phyloP scores from a whole-genome alignment of 768 basidiomycete genomes.

The Rhizopogon salebrosus region DNA sequence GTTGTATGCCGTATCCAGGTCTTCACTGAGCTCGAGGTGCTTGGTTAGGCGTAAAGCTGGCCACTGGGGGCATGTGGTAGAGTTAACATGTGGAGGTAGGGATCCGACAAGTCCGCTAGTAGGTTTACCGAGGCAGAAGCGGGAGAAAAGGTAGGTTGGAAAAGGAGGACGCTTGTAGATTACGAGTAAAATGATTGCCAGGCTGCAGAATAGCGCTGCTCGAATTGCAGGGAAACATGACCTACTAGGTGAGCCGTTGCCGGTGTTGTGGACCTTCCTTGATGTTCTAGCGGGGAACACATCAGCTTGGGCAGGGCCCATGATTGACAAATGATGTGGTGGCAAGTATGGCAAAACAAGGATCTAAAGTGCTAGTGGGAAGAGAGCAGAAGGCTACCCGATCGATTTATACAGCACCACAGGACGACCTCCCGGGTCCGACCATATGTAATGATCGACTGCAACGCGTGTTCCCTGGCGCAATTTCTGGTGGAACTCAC shows the following conservation, averaged over 20 bases:
- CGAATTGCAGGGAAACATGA: not conserved
- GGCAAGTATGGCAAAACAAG: too few relatives aligned
- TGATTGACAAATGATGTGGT: not conserved
- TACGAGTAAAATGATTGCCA: not conserved
- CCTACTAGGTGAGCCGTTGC: not conserved
- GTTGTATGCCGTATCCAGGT: conserved; percentile 22
- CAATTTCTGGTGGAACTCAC: too few relatives aligned
- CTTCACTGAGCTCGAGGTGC: conserved; percentile 21
- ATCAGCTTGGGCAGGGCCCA: not conserved
- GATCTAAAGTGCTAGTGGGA: too few relatives aligned
- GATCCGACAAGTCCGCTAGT: not conserved
- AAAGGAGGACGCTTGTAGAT: not conserved
- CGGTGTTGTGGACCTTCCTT: not conserved
- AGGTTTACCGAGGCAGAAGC: not conserved
- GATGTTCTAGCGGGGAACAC: not conserved
- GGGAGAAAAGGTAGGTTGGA: not conserved
- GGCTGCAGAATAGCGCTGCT: not conserved
- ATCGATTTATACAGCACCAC: too few relatives aligned
- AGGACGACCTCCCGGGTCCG: too few relatives aligned
- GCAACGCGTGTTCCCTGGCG: too few relatives aligned
- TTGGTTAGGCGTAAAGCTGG: conserved; percentile 20
- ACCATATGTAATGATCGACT: too few relatives aligned
- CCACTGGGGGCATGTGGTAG: conserved; percentile 26
- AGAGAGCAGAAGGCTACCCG: too few relatives aligned
- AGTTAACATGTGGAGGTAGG: conserved; percentile 1